Conservation (phyloP, 768 basidiomycete species). For the Tubosaeta sp. region DNA sequence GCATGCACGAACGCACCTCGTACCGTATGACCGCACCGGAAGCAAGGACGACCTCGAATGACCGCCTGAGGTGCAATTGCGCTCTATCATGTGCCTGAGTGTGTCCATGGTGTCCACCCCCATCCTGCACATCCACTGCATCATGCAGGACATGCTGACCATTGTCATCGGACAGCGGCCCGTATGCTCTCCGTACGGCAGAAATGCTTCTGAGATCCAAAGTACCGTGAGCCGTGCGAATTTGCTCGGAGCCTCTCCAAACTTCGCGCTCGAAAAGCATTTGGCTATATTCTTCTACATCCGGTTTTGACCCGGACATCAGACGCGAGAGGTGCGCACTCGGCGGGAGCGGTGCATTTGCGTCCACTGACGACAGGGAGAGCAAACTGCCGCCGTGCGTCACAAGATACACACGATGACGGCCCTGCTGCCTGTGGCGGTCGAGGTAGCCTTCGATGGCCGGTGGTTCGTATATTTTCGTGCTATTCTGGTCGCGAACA, state of each 20-base stretch:
- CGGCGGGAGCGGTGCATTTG: constrained; percentile 70
- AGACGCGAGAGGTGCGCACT: constrained; percentile 38
- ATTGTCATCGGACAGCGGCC: constrained; percentile 24
- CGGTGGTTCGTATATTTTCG: constrained; percentile 65
- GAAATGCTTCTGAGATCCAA: constrained; percentile 70
- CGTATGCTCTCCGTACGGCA: constrained; percentile 53
- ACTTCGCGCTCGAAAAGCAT: constrained; percentile 49
- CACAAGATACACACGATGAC: constrained; percentile 62
- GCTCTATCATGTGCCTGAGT: constrained; percentile 39
- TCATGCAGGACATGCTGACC: constrained; percentile 26
- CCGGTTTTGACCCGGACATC: constrained; percentile 26
- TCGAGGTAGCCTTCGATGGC: constrained; percentile 85
- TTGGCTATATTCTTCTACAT: constrained; percentile 27
- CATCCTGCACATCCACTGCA: constrained; percentile 53
- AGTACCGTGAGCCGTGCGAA: constrained; percentile 61
- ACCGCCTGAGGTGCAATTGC: constrained; percentile 52
- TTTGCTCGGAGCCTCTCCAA: constrained; percentile 58
- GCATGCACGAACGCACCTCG: constrained; percentile 54
- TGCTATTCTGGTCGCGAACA: constrained; percentile 38
- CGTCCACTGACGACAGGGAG: constrained; percentile 43
- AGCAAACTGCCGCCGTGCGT: constrained; percentile 75
- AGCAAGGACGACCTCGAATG: constrained; percentile 72
- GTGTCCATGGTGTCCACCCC: constrained; percentile 58
- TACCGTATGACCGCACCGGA: constrained; percentile 69
- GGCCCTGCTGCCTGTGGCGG: constrained; percentile 55